A percentile compares a stretch with the other conserved stretches of the same genome.
phyloP scores from a whole-genome alignment of 2,329 filamentous ascomycete species.

The Grosmannia huntii region DNA sequence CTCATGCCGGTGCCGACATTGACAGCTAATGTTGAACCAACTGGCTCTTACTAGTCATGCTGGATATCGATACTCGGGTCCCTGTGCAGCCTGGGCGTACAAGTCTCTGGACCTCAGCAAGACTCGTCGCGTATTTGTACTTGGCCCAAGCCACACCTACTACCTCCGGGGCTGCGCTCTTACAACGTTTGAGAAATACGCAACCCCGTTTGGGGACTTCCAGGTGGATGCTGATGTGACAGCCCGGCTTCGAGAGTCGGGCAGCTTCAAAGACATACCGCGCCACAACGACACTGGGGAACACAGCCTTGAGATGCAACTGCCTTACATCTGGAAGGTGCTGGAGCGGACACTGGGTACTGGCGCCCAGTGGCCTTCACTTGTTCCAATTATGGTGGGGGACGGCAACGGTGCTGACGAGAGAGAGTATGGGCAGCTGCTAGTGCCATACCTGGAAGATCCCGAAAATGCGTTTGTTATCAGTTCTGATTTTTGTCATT shows the following conservation, averaged over 20 bases:
- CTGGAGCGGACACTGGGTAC: conserved; percentile 36
- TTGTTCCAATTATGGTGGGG: conserved; percentile 81
- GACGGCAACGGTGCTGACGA: conserved; percentile 56
- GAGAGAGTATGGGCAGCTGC: conserved; percentile 50
- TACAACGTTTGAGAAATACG: conserved; percentile 57
- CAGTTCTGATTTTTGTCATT: conserved; percentile 95
- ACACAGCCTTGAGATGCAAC: conserved; percentile 93
- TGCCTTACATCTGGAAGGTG: conserved; percentile 83
- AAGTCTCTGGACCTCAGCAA: conserved; percentile 71
- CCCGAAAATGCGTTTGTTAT: conserved; percentile 71
- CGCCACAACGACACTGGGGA: conserved; percentile 59
- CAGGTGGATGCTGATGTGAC: conserved; percentile 47
- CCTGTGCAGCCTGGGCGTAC: conserved; percentile 90
- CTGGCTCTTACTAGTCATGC: conserved; percentile 59
- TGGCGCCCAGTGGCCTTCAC: conserved; percentile 44
- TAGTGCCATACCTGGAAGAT: conserved; percentile 68
- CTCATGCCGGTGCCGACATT: background rate
- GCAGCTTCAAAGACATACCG: conserved; percentile 54
- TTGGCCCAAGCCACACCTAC: conserved; percentile 86
- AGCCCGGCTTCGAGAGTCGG: conserved; percentile 33
- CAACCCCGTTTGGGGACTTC: conserved; percentile 62
- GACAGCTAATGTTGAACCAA: background rate
- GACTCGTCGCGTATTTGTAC: conserved; percentile 77
- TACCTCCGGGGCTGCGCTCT: conserved; percentile 68
- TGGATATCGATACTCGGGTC: conserved; percentile 83